Evolutionary conservation across 202 grass and related monocot species (phyloP), one percentile per base, ranked within the genome.

Genomic region (Saccharum hybrid): DNA sequence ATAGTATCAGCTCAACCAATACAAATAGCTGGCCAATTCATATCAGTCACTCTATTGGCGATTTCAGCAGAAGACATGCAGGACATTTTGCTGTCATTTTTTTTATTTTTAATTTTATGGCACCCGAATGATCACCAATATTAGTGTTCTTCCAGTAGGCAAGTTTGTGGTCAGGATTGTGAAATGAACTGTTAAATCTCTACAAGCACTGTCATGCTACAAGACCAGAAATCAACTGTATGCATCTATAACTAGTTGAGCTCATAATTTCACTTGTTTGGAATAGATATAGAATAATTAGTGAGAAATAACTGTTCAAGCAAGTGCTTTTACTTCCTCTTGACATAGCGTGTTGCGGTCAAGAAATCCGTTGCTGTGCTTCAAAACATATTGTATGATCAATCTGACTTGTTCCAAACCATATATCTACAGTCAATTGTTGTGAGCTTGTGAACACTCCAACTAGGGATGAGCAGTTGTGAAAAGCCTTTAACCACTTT

Each of bases 71-170:
- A 80, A 75, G 63, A 51, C 13, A 51, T 66, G 22, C 30, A 28
- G 2, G 45, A 28, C 19, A 52, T 81, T 54, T 9, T 23, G 52
- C 63, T 64, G 74, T 84, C 19, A 70, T 36, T 76, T 33, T 41
- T 67, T 7, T 12, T 36, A 5, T 52, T 57, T 38, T 33, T 41
- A 11, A 22, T 5, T 66, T 46, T 64, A 51, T 64, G 3, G 8
- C 52, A 57, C 54, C 15, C 19, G 0, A 57, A 57, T 2, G 7
- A 34, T 37, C 42, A 16, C 26, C 11, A 14, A 10, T 31, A 26
- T 60, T 81, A 8, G 15, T 81, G 18, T 26, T 36, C 46, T 72
- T 72, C 40, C 30, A 9, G 26, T 4, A 65, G 37, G 51, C 12
- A 66, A 57, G 10, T 33, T 60, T 23, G 63, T 36, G 6, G 13